Base-by-base conservation (phyloP, 306 rosid genomes). In the Benincasa hispida region DNA sequence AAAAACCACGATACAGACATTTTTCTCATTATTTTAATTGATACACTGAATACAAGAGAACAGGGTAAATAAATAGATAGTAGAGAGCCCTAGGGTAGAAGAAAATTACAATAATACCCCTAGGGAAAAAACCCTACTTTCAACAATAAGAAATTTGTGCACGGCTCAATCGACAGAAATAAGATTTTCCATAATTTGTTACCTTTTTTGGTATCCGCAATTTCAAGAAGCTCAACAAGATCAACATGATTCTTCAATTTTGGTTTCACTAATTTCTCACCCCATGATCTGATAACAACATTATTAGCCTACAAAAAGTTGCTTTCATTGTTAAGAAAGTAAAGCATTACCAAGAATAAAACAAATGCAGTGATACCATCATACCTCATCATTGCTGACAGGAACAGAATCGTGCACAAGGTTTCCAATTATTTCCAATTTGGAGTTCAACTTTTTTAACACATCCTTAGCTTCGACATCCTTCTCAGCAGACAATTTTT, bases 391-490 rank as follows among this genome's bases (percentile, higher is more conserved):
- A 53, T 87, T 9, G 57, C 87, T 87, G 50, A 91, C 24, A 8
- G 96, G 96, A 82, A 94, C 97, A 0, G 96, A 86, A 81, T 92
- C 99, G 59, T 91, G 99, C 47, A 94, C 88, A 21, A 94, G 97
- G 83, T 94, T 94, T 87, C 96, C 97, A 74, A 91, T 83, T 7
- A 79, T 74, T 82, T 91, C 95, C 90, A 90, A 83, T 78, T 82
- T 90, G 9, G 87, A 74, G 83, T 91, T 87, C 86, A 94, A 69
- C 56, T 69, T 83, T 6, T 74, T 74, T 0, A 70, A 65, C 54
- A 89, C 85, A 27, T 94, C 99, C 70, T 63, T 67, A 62, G 87
- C 95, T 83, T 94, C 97, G 74, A 70, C 84, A n/a, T 91, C 96
- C 83, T 92, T 94, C 78, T 87, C 95, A 17, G 96, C 86, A 0